Evolutionary conservation across 2,329 filamentous ascomycete genomes (phyloP), one percentile per base, ranked within the genome.

Genomic region (Hypoxylon sp.): DNA sequence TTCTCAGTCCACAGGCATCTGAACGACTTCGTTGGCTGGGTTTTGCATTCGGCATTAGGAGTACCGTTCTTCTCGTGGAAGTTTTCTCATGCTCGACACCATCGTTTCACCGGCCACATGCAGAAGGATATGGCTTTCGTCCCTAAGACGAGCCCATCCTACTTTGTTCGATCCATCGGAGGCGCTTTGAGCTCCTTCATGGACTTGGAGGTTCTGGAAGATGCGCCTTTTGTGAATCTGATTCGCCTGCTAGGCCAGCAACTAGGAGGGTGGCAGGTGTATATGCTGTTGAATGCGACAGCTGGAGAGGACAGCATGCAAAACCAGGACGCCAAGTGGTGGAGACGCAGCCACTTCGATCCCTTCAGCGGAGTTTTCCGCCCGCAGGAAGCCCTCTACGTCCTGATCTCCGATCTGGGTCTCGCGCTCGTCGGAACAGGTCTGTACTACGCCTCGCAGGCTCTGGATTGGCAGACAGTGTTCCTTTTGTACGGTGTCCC

Each of bases 61-160:
- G 90, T 91, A 2, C 91, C 91, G 3, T 93, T 90, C 81, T 92
- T 92, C 81, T 89, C 87, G 53, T 93, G 91, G 91, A 89, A 91
- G 81, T 89, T 88, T 77, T 90, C 87, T 33, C 91, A 93, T 79
- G 85, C 86, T 66, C 86, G 90, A 55, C 91, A 93, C 80, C 91
- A 93, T 81, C 87, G 86, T 71, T 90, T 87, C 79, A 89, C 88
- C 48, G 88, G 88, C 71, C 86, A 92, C 81, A 88, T 91, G 81
- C 85, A 89, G 65, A 89, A 88, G 81, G 90, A 92, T 77, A 90
- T 89, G 77, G 88, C 86, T 19, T 90, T 90, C 67, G 88, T 90
- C 14, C 88, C 88, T 51, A 79, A 81, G 71, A 85, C 82, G 69
- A 74, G 77, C 67, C 78, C 76, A 22, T 79, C 81, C 66, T 66